phyloP scores from a whole-genome alignment of 2,329 filamentous ascomycete species.

The Acarospora socialis region DNA sequence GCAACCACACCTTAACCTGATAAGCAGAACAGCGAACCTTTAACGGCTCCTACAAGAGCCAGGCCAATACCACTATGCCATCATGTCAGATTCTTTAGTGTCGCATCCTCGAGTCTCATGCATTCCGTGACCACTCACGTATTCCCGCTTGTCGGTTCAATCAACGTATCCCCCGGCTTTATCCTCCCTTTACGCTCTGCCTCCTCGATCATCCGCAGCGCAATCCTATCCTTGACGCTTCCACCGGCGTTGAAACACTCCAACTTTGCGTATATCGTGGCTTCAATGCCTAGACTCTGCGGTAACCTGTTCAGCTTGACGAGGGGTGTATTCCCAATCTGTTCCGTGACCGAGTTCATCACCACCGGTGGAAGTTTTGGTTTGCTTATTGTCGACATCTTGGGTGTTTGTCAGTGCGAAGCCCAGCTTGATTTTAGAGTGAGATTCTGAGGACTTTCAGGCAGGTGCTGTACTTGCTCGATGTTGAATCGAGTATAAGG shows the following conservation, averaged over 20 bases:
- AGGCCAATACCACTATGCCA: conserved; percentile 65
- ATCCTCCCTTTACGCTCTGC: conserved; percentile 84
- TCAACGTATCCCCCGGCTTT: conserved; percentile 91
- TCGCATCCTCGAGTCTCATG: neutral
- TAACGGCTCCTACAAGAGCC: conserved; percentile 84
- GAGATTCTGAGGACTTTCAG: no score
- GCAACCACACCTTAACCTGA: neutral
- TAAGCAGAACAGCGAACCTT: conserved; percentile 34
- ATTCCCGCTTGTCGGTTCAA: conserved; percentile 95
- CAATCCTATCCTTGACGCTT: conserved; percentile 90
- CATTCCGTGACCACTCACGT: conserved; percentile 37
- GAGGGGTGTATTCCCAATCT: conserved; percentile 93
- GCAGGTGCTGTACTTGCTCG: no score
- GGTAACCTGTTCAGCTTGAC: conserved; percentile 88
- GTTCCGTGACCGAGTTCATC: conserved; percentile 59
- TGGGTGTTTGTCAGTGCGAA: conserved; percentile 12
- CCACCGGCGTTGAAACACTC: conserved; percentile 91
- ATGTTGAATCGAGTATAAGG: no score
- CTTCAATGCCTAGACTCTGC: conserved; percentile 76
- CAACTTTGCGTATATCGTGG: conserved; percentile 78
- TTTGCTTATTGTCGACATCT: conserved; percentile 35
- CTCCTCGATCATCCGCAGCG: conserved; percentile 91
- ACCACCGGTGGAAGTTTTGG: conserved; percentile 40
- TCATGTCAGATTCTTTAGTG: conserved; percentile 16
- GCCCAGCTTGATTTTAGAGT: no score